Percentiles rank a stretch among this genome's conserved stretches.
phyloP scores from a whole-genome alignment of 23 red algal species.

The Gracilaria vermiculophylla region DNA sequence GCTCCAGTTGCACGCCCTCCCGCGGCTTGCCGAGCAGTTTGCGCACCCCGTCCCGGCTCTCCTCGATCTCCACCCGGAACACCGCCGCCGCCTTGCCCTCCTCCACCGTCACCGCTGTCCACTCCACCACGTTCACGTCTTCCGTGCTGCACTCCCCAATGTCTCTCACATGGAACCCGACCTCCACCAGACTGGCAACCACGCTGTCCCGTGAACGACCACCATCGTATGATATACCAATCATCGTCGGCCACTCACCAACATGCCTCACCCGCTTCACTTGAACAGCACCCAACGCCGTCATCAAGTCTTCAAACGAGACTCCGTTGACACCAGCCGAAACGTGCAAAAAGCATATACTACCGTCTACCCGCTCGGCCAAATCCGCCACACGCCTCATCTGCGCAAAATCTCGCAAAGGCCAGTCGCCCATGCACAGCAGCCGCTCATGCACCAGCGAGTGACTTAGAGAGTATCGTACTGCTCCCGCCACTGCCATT shows the following conservation, averaged over 20 bases:
- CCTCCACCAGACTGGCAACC: not conserved
- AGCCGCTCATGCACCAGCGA: conserved; percentile 17
- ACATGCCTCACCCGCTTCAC: conserved; percentile 26
- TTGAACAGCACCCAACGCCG: conserved; percentile 12
- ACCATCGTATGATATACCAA: conserved; percentile 5
- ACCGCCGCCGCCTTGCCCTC: conserved; percentile 2
- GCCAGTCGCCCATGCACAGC: conserved; percentile 13
- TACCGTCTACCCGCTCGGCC: not conserved
- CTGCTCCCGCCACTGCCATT: conserved; percentile 32
- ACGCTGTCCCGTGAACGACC: not conserved
- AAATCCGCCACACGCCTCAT: conserved; percentile 19
- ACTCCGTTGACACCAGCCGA: not conserved
- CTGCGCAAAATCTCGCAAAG: conserved; percentile 13
- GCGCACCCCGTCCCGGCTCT: conserved; percentile 12
- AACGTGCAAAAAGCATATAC: not conserved
- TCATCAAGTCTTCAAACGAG: conserved; percentile 22
- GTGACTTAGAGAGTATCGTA: not conserved
- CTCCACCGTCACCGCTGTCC: not conserved
- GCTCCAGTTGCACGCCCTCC: not conserved
- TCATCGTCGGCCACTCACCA: not conserved
- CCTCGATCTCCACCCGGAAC: conserved; percentile 28
- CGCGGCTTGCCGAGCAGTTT: conserved; percentile 33
- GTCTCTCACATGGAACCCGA: conserved; percentile 4
- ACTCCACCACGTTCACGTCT: conserved; percentile 9
- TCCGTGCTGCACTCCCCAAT: not conserved